phyloP scores from a whole-genome alignment of 108 stramenopile species.

The Mediolabrus comicus region DNA sequence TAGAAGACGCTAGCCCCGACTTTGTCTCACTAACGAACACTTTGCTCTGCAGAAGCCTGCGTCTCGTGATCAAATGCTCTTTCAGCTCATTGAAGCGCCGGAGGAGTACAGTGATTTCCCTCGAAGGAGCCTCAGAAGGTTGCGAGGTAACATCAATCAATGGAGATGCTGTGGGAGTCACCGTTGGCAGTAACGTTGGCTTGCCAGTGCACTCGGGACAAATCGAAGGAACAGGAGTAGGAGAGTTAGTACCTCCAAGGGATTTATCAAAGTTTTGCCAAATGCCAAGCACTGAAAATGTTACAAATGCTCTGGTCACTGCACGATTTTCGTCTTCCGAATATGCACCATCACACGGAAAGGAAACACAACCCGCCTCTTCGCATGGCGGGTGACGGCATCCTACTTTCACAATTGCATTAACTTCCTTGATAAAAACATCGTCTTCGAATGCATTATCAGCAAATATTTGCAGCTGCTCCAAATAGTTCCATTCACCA shows the following conservation, averaged over 20 bases:
- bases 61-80: constrained; percentile 3
- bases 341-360: constrained; percentile 19
- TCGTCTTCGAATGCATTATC: constrained; percentile 21
- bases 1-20: constrained; percentile 6
- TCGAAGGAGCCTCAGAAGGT: constrained; percentile 13
- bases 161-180: constrained; percentile 17
- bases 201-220: not conserved
- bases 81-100: constrained; percentile 6
- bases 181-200: constrained; percentile 13
- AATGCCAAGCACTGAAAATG: constrained; percentile 12
- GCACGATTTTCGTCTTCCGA: not conserved
- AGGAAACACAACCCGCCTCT: constrained; percentile 24
- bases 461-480: constrained; percentile 17
- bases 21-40: constrained; percentile 13
- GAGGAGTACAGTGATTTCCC: not conserved
- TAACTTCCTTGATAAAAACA: constrained; percentile 16
- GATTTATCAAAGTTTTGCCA: constrained; percentile 19
- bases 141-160: not conserved
- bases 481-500: constrained; percentile 33
- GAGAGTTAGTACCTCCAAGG: constrained; percentile 14
- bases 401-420: constrained; percentile 23
- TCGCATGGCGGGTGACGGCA: constrained; percentile 37
- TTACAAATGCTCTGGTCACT: constrained; percentile 27
- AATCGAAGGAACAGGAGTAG: constrained; percentile 19
- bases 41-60: constrained; percentile 12